Percentiles rank a stretch among this genome's conserved stretches.
phyloP scores from a whole-genome alignment of 208 protist species.

The Acanthamoeba castellanii region DNA sequence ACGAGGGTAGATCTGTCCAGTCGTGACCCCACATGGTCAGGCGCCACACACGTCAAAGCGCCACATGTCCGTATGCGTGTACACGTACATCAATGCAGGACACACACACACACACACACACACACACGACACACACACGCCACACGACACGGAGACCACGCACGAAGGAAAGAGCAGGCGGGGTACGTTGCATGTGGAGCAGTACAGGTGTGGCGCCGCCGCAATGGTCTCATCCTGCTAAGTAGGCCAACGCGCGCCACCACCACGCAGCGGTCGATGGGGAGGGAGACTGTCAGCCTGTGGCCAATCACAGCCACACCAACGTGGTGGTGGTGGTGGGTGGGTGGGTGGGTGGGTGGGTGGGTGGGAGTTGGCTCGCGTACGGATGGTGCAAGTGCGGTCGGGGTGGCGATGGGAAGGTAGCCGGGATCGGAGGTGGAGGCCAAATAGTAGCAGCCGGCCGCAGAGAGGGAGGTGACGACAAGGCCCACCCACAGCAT shows the following conservation, averaged over 20 bases:
- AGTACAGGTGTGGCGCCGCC: neutral
- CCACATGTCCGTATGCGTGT: no score
- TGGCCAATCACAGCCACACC: neutral
- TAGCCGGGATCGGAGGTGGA: neutral
- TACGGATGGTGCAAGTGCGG: neutral
- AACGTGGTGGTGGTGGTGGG: no score
- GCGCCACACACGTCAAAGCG: no score
- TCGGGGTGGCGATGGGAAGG: neutral
- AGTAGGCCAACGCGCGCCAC: neutral
- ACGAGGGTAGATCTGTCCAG: neutral
- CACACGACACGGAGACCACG: no score
- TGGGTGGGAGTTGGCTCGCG: neutral
- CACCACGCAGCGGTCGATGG: neutral
- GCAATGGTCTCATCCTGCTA: neutral
- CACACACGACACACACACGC: no score
- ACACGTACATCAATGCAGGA: no score
- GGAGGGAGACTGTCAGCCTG: neutral
- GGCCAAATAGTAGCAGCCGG: neutral
- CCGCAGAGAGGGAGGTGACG: neutral
- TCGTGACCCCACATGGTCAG: no score
- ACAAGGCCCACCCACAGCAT: neutral
- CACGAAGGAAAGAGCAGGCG: neutral
- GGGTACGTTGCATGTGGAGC: neutral
- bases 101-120: no score
- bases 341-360: no score